Percentiles rank a stretch among this genome's conserved stretches.
phyloP scores from a whole-genome alignment of 2,329 filamentous ascomycete species.

The Orbilia oligospora region DNA sequence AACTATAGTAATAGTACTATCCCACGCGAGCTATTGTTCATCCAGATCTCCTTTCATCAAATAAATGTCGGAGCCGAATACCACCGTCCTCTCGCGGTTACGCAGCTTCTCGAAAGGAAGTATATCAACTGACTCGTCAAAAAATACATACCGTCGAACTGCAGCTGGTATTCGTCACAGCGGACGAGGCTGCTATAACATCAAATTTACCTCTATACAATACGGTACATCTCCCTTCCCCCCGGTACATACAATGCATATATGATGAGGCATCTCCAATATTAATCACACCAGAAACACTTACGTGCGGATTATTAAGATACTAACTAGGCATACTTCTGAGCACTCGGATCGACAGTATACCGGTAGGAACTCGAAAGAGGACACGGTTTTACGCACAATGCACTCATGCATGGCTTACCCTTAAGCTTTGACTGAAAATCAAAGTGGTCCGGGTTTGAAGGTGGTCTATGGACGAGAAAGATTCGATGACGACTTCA shows the following conservation, averaged over 20 bases:
- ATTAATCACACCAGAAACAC: constrained; percentile 24
- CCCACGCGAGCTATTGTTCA: constrained; percentile 22
- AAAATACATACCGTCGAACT: neutral
- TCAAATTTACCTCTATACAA: neutral
- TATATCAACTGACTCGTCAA: constrained; percentile 28
- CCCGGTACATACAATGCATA: neutral
- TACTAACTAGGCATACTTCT: constrained; percentile 1
- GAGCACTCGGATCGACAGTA: neutral
- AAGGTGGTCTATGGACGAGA: constrained; percentile 1
- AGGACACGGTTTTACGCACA: constrained; percentile 47
- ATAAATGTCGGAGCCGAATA: constrained; percentile 47
- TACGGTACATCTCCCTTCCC: neutral
- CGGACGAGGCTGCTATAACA: constrained; percentile 16
- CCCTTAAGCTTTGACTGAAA: constrained; percentile 13
- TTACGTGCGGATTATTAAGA: constrained; percentile 45
- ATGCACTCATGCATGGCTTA: constrained; percentile 49
- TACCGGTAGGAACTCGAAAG: neutral
- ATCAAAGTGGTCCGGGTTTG: constrained; percentile 23
- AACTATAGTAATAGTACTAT: neutral
- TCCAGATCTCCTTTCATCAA: constrained; percentile 12
- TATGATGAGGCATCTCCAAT: constrained; percentile 6
- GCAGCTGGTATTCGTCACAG: constrained; percentile 17
- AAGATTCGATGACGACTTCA: constrained; percentile 48
- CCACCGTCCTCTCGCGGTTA: constrained; percentile 52
- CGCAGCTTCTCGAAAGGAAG: constrained; percentile 40